Conservation (phyloP, 2,329 filamentous ascomycete genomes). For the Ophiostoma pallidulum region DNA sequence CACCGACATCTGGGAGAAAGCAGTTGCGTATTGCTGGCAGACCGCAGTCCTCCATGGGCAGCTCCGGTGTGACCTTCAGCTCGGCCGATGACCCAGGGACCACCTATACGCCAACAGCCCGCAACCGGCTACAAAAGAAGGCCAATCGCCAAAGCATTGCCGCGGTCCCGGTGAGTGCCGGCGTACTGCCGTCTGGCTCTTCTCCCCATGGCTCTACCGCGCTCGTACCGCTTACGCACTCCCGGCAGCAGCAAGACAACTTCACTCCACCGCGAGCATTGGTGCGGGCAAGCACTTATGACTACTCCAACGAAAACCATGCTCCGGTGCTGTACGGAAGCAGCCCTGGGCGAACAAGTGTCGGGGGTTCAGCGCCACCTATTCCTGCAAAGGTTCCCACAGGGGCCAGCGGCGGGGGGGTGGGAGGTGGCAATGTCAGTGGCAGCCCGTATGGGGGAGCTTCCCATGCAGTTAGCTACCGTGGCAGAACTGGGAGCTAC, state of each 20-base stretch:
- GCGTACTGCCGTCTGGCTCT: constrained; percentile 2
- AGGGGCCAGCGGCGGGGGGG: constrained; percentile 10
- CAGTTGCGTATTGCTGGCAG: constrained; percentile 41
- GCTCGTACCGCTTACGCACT: constrained; percentile 42
- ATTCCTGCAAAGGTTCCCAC: constrained; percentile 64
- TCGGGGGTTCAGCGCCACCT: constrained; percentile 37
- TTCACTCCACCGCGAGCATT: constrained; percentile 37
- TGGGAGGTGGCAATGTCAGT: not conserved
- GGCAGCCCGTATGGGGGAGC: not conserved
- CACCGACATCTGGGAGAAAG: constrained; percentile 41
- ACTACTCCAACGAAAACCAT: constrained; percentile 45
- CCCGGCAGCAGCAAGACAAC: constrained; percentile 38
- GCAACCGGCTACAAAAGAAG: constrained; percentile 59
- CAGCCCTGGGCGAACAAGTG: constrained; percentile 18
- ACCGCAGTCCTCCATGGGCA: constrained; percentile 28
- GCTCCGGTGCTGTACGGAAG: constrained; percentile 27
- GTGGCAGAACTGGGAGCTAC: constrained; percentile 5
- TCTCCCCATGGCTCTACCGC: constrained; percentile 34
- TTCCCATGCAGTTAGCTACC: not conserved
- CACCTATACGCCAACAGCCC: constrained; percentile 27
- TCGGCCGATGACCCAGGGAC: constrained; percentile 27
- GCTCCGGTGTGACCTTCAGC: constrained; percentile 23
- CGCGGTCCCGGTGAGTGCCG: constrained; percentile 25
- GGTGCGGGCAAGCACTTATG: constrained; percentile 41
- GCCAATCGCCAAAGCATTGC: constrained; percentile 31